Percentiles rank a stretch among this genome's conserved stretches.
Conservation (phyloP, 768 basidiomycete species). For the Tylopilus plumbeoviolaceoides region DNA sequence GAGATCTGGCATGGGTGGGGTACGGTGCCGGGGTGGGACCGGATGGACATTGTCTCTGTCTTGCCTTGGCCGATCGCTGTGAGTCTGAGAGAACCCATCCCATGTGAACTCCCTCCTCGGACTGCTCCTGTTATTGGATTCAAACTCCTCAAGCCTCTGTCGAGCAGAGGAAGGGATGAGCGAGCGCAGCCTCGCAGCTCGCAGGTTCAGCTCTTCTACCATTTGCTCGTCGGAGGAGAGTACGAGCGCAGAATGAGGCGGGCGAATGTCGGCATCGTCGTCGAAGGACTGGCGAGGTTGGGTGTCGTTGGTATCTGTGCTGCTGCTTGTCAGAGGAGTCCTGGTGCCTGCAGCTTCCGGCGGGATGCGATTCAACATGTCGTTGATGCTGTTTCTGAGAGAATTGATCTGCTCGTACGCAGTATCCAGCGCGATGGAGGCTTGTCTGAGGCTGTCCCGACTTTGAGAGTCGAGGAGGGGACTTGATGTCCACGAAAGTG, state of each 20-base stretch:
- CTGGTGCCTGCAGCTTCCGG: slow-evolving; percentile 26
- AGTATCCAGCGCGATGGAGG: slow-evolving; percentile 50
- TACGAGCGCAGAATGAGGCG: slow-evolving; percentile 29
- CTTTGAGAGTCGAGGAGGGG: slow-evolving; percentile 21
- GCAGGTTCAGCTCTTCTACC: slow-evolving; percentile 26
- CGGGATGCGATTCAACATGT: slow-evolving; percentile 38
- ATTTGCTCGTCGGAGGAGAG: slow-evolving; percentile 27
- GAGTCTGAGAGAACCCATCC: slow-evolving; percentile 22
- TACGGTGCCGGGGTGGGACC: slow-evolving; percentile 20
- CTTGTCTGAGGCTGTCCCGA: slow-evolving; percentile 42
- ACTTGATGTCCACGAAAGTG: slow-evolving; percentile 10
- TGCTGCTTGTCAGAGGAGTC: not conserved
- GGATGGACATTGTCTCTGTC: slow-evolving; percentile 15
- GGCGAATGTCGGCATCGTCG: slow-evolving; percentile 25
- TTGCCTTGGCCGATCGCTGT: slow-evolving; percentile 12
- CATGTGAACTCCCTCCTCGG: slow-evolving; percentile 16
- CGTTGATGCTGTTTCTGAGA: slow-evolving; percentile 48
- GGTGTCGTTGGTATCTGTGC: slow-evolving; percentile 2
- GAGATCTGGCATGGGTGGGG: slow-evolving; percentile 29
- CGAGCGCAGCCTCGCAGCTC: slow-evolving; percentile 28
- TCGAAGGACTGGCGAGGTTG: slow-evolving; percentile 8
- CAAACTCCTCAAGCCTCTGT: slow-evolving; percentile 32
- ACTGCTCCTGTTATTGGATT: slow-evolving; percentile 11
- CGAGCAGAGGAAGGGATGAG: slow-evolving; percentile 28
- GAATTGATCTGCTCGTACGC: slow-evolving; percentile 54